Conservation (phyloP, 164 flowering plant genomes). For the Akebia trifoliata region DNA sequence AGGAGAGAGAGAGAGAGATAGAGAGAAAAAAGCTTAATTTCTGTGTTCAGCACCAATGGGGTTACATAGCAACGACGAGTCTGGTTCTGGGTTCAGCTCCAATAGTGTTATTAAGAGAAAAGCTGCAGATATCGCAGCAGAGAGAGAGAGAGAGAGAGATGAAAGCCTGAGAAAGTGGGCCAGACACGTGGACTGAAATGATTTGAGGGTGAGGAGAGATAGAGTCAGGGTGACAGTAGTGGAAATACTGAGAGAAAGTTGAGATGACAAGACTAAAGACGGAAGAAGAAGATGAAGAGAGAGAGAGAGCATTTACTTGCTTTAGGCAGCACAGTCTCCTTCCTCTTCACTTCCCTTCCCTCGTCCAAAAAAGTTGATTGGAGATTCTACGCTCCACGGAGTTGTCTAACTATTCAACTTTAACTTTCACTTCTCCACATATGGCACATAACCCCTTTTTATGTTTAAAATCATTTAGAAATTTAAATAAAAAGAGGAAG, state of each 20-base stretch:
- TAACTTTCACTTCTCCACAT: too few species aligned
- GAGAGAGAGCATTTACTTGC: constrained; percentile 5
- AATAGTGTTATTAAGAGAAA: background rate
- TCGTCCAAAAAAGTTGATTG: background rate
- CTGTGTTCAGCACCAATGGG: too few species aligned
- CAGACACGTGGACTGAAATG: constrained; percentile 3
- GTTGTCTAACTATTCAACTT: too few species aligned
- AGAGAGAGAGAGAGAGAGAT: background rate
- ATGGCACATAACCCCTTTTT: too few species aligned
- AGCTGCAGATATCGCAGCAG: background rate
- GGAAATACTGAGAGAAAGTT: background rate
- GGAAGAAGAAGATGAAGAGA: too few species aligned
- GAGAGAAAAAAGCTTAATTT: too few species aligned
- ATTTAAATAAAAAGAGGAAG: too few species aligned
- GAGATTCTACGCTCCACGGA: too few species aligned
- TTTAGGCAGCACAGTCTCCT: background rate
- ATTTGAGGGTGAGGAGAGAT: background rate
- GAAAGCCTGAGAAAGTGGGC: background rate
- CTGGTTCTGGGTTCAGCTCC: background rate
- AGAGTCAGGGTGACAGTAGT: background rate
- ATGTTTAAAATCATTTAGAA: too few species aligned
- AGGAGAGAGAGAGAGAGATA: background rate
- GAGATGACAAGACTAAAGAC: constrained; percentile 7
- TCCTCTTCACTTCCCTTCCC: too few species aligned
- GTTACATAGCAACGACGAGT: too few species aligned